Evolutionary conservation across 805 yeast genomes (phyloP).

Genomic region (Starmerella ratchasimensis): DNA sequence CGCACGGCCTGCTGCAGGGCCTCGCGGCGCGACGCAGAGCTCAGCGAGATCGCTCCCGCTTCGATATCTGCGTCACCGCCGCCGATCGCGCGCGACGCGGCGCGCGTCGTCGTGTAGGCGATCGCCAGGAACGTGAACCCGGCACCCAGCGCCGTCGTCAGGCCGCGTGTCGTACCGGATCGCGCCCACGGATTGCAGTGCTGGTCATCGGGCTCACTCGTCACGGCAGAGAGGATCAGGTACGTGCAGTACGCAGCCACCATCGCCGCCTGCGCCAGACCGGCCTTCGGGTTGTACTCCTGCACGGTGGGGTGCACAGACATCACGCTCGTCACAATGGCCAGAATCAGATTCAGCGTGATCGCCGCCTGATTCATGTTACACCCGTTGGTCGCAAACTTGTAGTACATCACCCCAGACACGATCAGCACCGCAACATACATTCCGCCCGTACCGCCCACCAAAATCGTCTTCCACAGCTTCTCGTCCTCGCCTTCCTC

Average conservation of each 20-base stretch:
- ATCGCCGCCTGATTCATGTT: constrained; percentile 82
- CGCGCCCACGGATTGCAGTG: constrained; percentile 84
- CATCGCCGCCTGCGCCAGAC: constrained; percentile 92
- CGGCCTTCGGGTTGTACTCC: constrained; percentile 88
- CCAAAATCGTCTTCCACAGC: constrained; percentile 66
- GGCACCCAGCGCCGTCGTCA: constrained; percentile 80
- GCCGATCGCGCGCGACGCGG: constrained; percentile 52
- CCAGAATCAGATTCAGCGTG: constrained; percentile 55
- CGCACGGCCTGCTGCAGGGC: constrained; percentile 92
- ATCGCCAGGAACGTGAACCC: constrained; percentile 86
- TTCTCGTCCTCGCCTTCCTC: constrained; percentile 44
- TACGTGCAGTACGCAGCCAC: constrained; percentile 89
- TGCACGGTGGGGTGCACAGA: constrained; percentile 76
- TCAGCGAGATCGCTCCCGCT: constrained; percentile 8
- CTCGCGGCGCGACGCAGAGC: constrained; percentile 39
- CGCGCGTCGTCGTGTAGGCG: constrained; percentile 93
- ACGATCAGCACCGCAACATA: constrained; percentile 58
- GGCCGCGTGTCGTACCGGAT: constrained; percentile 78
- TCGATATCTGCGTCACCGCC: constrained; percentile 36
- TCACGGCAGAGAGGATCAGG: constrained; percentile 78
- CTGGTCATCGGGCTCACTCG: constrained; percentile 91
- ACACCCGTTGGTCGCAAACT: constrained; percentile 73
- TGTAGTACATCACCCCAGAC: constrained; percentile 66
- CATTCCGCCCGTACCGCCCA: constrained; percentile 82
- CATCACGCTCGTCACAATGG: constrained; percentile 48